A percentile compares a stretch with the other conserved stretches of the same genome.
phyloP scores from a whole-genome alignment of 1,284 basidiomycete species.

The Xanthoconium separans region DNA sequence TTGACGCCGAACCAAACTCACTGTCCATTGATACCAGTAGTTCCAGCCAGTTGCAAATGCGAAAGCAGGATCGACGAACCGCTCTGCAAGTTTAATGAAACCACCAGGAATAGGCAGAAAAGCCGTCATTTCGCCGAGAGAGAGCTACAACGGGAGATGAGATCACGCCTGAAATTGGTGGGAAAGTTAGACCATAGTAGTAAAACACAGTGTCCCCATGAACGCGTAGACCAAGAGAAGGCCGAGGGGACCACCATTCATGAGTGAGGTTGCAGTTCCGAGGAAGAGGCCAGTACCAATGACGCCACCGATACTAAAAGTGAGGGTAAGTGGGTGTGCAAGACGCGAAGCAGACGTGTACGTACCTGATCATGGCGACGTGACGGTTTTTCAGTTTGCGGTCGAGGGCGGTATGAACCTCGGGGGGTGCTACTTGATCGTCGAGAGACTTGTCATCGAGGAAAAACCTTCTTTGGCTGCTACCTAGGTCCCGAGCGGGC shows the following conservation, averaged over 20 bases:
- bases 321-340: neutral
- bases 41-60: slow-evolving; percentile 72
- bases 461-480: neutral
- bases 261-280: slow-evolving; percentile 31
- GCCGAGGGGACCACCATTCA: slow-evolving; percentile 31
- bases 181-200: slow-evolving; percentile 25
- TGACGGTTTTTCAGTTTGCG: slow-evolving; percentile 34
- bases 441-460: slow-evolving; percentile 9
- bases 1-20: slow-evolving; percentile 34
- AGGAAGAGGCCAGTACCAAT: slow-evolving; percentile 52
- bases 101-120: slow-evolving; percentile 51
- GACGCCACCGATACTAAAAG: slow-evolving; percentile 39
- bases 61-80: slow-evolving; percentile 68
- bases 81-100: slow-evolving; percentile 66
- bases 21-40: slow-evolving; percentile 62
- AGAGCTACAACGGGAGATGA: slow-evolving; percentile 17
- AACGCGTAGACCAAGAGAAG: slow-evolving; percentile 34
- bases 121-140: slow-evolving; percentile 36
- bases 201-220: slow-evolving; percentile 34
- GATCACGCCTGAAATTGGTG: neutral
- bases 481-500: slow-evolving; percentile 8
- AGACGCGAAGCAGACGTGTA: neutral
- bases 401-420: slow-evolving; percentile 14
- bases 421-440: neutral
- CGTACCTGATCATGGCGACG: slow-evolving; percentile 34